Conservation (phyloP, 139 green algal genomes). For the Spirogloea muscicola region DNA sequence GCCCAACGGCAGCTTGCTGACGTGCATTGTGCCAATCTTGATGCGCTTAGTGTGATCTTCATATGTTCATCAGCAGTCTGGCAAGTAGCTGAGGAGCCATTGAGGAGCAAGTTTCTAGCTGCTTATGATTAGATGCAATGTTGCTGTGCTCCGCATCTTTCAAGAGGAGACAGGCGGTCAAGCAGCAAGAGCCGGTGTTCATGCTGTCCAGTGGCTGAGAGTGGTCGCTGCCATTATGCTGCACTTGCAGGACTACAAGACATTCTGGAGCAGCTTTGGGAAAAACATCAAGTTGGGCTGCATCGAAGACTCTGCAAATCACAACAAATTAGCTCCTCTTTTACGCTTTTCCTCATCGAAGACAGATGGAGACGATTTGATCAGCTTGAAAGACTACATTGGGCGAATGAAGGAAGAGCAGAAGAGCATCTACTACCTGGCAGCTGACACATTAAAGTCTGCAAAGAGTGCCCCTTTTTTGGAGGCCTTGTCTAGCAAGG, state of each 20-base stretch:
- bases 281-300: constrained; percentile 84
- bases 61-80: too few species aligned
- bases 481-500: constrained; percentile 74
- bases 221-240: too few species aligned
- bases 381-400: constrained; percentile 80
- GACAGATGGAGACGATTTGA: constrained; percentile 50
- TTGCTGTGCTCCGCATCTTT: too few species aligned
- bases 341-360: constrained; percentile 75
- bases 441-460: constrained; percentile 54
- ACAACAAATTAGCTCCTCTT: constrained; percentile 70
- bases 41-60: too few species aligned
- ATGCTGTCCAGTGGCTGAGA: too few species aligned
- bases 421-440: constrained; percentile 93
- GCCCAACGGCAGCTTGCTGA: too few species aligned
- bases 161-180: too few species aligned
- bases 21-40: too few species aligned
- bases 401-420: constrained; percentile 85
- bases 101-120: too few species aligned
- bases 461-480: constrained; percentile 77
- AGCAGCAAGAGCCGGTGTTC: too few species aligned
- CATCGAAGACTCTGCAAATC: constrained; percentile 84
- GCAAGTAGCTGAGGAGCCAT: too few species aligned
- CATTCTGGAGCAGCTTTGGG: constrained; percentile 92
- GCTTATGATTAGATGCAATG: too few species aligned
- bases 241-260: constrained; percentile 52